Base-by-base conservation (phyloP, 768 basidiomycete species). In the Lactarius evosmus region DNA sequence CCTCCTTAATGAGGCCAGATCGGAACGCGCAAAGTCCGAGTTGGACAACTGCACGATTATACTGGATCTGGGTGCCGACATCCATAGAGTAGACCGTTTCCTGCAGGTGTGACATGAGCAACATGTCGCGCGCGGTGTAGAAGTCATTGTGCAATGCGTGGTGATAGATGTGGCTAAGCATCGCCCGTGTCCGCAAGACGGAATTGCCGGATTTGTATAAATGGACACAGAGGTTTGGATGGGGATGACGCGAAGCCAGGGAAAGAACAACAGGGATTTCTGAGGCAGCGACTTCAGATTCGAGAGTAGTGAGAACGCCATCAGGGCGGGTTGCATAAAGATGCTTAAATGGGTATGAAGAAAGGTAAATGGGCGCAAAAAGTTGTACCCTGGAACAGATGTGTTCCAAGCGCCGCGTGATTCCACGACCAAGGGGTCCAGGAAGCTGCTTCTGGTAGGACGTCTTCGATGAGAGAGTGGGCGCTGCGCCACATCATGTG, bases 41-140 rank as follows among this genome's bases (percentile, higher is more conserved):
- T 74, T 98, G 97, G 50, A 98, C 97, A 61, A 98, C 88, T 7
- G 94, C 93, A 41, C 97, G 89, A 76, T 99, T 99, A 80, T 98
- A 98, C 36, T 98, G 80, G 70, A 99, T 98, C 76, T 99, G 97
- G 0, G 97, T 98, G 19, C 88, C 88, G 56, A 98, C 95, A 72
- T 98, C 97, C 62, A 95, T 94, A 41, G 94, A 93, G 73, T 94
- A 90, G 71, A 98, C 90, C 1, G 93, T 91, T 74, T 98, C 95
- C 75, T 98, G 96, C 56, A 99, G 83, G 74, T 98, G 97, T 5
- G 95, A 98, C 97, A 99, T 98, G 66, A 99, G 80, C 40, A 99
- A 78, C 91, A 98, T 95, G 77, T 99, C 97, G 32, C 97, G 91
- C 11, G 97, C 91, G 30, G 92, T 93, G 78, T 97, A 85, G 79